Percentiles rank a stretch among this genome's conserved stretches.
Evolutionary conservation across 331 rosid species (phyloP).

Genomic region (Acacia pycnantha): DNA sequence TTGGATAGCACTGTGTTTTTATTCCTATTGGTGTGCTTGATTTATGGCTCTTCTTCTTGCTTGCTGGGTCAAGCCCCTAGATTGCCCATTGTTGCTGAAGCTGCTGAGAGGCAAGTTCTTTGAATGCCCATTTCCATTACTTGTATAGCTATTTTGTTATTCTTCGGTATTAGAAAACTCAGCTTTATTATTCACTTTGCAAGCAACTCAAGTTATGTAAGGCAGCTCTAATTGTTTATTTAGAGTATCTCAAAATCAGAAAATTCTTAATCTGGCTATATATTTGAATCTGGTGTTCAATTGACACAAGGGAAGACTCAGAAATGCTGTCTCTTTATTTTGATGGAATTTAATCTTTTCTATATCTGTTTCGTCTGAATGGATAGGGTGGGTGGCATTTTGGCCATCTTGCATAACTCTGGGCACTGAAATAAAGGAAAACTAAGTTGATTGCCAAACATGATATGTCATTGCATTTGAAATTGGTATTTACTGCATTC

Average conservation of each 20-base stretch:
- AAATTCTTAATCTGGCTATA: conserved; percentile 17
- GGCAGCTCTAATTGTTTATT: conserved; percentile 7
- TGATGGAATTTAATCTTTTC: conserved; percentile 5
- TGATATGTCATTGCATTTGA: not conserved
- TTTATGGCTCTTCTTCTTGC: conserved; percentile 91
- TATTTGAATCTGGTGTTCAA: conserved; percentile 16
- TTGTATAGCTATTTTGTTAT: conserved; percentile 32
- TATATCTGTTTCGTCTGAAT: conserved; percentile 9
- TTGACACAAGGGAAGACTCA: conserved; percentile 2
- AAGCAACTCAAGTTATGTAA: conserved; percentile 23
- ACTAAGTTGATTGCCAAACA: not conserved
- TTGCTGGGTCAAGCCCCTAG: conserved; percentile 80
- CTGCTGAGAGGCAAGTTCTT: conserved; percentile 95
- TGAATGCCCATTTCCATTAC: conserved; percentile 19
- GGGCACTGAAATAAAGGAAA: not conserved
- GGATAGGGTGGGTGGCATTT: too few relatives aligned
- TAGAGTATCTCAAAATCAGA: not conserved
- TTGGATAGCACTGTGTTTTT: conserved; percentile 91
- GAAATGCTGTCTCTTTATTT: not conserved
- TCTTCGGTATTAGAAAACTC: conserved; percentile 11
- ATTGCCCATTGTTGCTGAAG: conserved; percentile 95
- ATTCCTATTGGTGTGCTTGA: conserved; percentile 73
- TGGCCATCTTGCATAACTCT: not conserved
- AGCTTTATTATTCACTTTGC: conserved; percentile 14
- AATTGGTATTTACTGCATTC: not conserved